A percentile compares a stretch with the other conserved stretches of the same genome.
Conservation (phyloP, 2,329 filamentous ascomycete species). For the Ustilaginoidea virens region DNA sequence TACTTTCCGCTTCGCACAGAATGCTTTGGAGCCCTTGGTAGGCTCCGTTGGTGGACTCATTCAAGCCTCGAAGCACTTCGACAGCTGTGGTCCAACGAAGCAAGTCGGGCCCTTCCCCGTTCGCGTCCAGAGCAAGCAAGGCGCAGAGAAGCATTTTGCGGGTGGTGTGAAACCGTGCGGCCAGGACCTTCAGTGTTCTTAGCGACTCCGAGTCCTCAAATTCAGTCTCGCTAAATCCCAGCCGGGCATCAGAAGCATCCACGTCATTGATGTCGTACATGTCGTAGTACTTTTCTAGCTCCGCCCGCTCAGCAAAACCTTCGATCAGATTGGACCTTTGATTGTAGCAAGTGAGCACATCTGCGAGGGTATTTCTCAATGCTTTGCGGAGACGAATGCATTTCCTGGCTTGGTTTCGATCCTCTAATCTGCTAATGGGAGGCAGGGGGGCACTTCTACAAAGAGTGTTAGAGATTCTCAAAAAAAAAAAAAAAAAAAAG, state of each 20-base stretch:
- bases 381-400: conserved; percentile 67
- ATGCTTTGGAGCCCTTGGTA: conserved; percentile 53
- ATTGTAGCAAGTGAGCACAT: conserved; percentile 56
- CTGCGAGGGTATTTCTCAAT: conserved; percentile 54
- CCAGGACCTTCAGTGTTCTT: conserved; percentile 65
- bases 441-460: conserved; percentile 71
- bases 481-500: neutral
- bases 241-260: conserved; percentile 55
- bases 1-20: conserved; percentile 66
- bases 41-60: conserved; percentile 42
- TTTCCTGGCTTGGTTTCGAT: conserved; percentile 60
- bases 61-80: conserved; percentile 56
- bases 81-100: conserved; percentile 63
- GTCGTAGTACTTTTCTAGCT: conserved; percentile 86
- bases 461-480: neutral
- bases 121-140: conserved; percentile 73
- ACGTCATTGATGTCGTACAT: conserved; percentile 66
- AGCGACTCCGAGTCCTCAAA: conserved; percentile 66
- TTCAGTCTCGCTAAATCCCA: conserved; percentile 48
- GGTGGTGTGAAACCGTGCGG: conserved; percentile 64
- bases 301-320: conserved; percentile 59
- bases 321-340: conserved; percentile 54
- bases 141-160: conserved; percentile 79
- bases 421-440: conserved; percentile 83
- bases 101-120: conserved; percentile 63